phyloP scores from a whole-genome alignment of 768 basidiomycete species.

The Boletus speciosus region DNA sequence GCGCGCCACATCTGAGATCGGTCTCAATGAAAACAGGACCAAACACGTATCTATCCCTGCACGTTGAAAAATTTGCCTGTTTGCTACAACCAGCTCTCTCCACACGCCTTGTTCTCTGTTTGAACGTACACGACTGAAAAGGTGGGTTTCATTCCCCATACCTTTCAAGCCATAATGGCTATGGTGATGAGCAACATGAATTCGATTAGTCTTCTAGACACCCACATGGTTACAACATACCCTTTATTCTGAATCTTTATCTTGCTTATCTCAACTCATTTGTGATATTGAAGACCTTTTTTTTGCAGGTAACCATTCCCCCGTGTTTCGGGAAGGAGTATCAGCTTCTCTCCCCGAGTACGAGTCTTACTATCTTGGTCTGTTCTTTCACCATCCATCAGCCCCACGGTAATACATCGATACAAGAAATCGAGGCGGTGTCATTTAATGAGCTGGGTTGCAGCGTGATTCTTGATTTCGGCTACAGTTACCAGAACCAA shows the following conservation, averaged over 20 bases:
- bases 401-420: slow-evolving; percentile 2
- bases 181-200: slow-evolving; percentile 55
- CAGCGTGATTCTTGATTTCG: neutral
- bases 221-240: slow-evolving; percentile 60
- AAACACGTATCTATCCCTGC: slow-evolving; percentile 6
- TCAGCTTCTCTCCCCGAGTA: neutral
- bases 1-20: slow-evolving; percentile 1
- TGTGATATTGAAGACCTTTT: slow-evolving; percentile 8
- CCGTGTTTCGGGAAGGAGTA: neutral
- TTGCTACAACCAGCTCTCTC: neutral
- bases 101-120: neutral
- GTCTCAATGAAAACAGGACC: slow-evolving; percentile 5
- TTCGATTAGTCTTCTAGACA: slow-evolving; percentile 97
- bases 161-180: neutral
- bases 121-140: neutral
- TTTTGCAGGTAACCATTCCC: slow-evolving; percentile 1
- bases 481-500: neutral
- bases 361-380: neutral
- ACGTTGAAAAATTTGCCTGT: neutral
- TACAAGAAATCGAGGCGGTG: slow-evolving; percentile 1
- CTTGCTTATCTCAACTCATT: neutral
- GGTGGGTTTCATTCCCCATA: slow-evolving; percentile 9
- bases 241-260: slow-evolving; percentile 19
- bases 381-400: neutral
- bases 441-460: slow-evolving; percentile 7